phyloP scores from a whole-genome alignment of 2,329 filamentous ascomycete species.

The Dothideomycetidae sp. region DNA sequence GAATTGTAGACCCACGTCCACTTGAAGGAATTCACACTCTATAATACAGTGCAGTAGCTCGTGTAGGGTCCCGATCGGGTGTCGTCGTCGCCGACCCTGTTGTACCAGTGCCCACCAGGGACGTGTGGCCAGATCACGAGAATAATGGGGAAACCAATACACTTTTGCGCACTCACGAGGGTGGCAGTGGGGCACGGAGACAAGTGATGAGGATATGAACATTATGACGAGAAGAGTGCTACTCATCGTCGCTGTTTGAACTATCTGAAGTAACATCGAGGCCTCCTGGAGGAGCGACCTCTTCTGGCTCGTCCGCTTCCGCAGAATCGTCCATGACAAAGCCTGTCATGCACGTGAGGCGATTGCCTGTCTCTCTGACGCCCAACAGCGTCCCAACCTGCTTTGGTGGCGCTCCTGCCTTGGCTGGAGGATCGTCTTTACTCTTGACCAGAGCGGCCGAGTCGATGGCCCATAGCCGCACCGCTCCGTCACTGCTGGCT shows the following conservation, averaged over 20 bases:
- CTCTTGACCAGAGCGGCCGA: slow-evolving; percentile 15
- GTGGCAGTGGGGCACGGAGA: slow-evolving; percentile 9
- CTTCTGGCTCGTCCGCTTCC: slow-evolving; percentile 5
- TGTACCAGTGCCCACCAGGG: too few relatives aligned
- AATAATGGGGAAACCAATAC: slow-evolving; percentile 23
- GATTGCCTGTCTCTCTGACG: slow-evolving; percentile 69
- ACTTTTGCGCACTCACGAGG: slow-evolving; percentile 27
- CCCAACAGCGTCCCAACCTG: slow-evolving; percentile 56
- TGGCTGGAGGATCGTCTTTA: not conserved
- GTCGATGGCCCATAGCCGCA: slow-evolving; percentile 60
- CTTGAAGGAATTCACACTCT: too few relatives aligned
- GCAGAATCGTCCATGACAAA: slow-evolving; percentile 54
- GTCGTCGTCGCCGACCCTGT: slow-evolving; percentile 11
- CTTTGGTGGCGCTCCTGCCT: slow-evolving; percentile 6
- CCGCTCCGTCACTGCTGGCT: slow-evolving; percentile 69
- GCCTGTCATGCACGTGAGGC: slow-evolving; percentile 76
- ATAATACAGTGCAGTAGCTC: too few relatives aligned
- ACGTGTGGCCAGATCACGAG: slow-evolving; percentile 28
- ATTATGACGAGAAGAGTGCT: not conserved
- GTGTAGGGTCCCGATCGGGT: too few relatives aligned
- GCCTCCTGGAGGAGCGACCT: not conserved
- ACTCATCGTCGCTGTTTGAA: slow-evolving; percentile 10
- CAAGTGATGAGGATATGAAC: too few relatives aligned
- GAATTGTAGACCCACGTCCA: too few relatives aligned
- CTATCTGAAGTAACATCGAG: not conserved